Base-by-base conservation (phyloP, 148 eudicot species). In the Fagopyrum homotropicum region DNA sequence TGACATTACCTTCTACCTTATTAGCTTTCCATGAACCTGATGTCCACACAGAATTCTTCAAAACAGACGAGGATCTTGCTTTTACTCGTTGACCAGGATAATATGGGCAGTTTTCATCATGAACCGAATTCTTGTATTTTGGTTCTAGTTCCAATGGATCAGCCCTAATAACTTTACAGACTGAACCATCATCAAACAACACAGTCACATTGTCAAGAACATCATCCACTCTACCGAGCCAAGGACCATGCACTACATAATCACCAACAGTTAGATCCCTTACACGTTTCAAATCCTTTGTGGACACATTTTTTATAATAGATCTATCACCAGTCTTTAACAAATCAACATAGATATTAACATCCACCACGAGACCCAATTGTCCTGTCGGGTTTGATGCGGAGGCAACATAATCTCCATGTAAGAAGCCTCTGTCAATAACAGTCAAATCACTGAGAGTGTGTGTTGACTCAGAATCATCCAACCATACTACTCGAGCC, bases 171-270 rank as follows among this genome's bases (percentile, higher is more conserved):
- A 92, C 93, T 83, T 90, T 95, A 84, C 97, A 95, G 19, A 88
- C 83, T 75, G 99, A 92, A 74, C 96, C 99, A 84, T 95, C 99
- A 73, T 88, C 88, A 81, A 95, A 86, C 77, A 82, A 61, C 54
- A 95, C 94, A 26, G 93, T 92, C 45, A 95, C 96, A 75, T 92
- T 92, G 82, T 92, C 96, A 45, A 88, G 80, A 75, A 88, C 92
- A 78, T 92, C 99, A 71, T 95, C 97, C 72, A 95, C 83, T 85
- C 99, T 86, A 72, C 99, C 99, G 22, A 95, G 80, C 99, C 99
- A 95, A 45, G 98, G 91, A 79, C 96, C 99, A 70, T 81, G 81
- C 69, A 95, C 85, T 2, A 95, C 94, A 88, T 86, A 89, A 82
- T 95, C 99, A 82, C 97, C 94, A 56, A 85, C 87, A 50, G 89